A percentile compares a stretch with the other conserved stretches of the same genome.
phyloP scores from a whole-genome alignment of 2,329 filamentous ascomycete species.

The Phialophora tarda region DNA sequence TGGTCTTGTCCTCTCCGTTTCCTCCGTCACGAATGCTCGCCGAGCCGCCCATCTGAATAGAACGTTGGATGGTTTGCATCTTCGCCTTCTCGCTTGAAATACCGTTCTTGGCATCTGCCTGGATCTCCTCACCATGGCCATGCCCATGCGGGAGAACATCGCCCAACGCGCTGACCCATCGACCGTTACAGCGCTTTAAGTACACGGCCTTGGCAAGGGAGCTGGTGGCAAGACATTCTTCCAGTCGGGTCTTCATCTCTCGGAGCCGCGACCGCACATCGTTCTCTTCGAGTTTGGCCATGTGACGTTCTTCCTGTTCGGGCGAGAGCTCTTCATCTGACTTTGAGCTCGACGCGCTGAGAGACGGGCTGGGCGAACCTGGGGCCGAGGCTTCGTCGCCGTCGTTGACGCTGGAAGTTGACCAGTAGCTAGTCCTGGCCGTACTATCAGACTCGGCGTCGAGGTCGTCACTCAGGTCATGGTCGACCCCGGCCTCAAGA shows the following conservation, averaged over 20 bases:
- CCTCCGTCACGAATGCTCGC: no score
- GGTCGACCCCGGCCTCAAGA: constrained; percentile 13
- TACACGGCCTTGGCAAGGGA: constrained; percentile 27
- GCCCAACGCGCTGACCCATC: constrained; percentile 26
- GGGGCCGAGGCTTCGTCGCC: neutral
- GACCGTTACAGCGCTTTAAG: constrained; percentile 34
- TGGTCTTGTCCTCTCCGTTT: no score
- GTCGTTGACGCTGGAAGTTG: neutral
- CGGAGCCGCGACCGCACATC: neutral
- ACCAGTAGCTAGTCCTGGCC: no score
- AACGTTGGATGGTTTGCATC: no score
- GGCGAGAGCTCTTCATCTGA: neutral
- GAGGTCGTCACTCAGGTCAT: neutral
- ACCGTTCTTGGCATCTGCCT: neutral
- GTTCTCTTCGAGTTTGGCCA: neutral
- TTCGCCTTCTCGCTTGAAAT: neutral
- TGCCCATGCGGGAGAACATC: constrained; percentile 1
- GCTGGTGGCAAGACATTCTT: constrained; percentile 19
- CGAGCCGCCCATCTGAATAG: no score
- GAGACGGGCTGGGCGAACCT: neutral
- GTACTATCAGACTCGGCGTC: neutral
- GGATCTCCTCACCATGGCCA: neutral
- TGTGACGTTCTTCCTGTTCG: neutral
- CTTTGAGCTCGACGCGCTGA: neutral
- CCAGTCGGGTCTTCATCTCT: constrained; percentile 18